Evolutionary conservation across 2,329 filamentous ascomycete genomes (phyloP), one percentile per base, ranked within the genome.

Genomic region (Cadophora sp.): DNA sequence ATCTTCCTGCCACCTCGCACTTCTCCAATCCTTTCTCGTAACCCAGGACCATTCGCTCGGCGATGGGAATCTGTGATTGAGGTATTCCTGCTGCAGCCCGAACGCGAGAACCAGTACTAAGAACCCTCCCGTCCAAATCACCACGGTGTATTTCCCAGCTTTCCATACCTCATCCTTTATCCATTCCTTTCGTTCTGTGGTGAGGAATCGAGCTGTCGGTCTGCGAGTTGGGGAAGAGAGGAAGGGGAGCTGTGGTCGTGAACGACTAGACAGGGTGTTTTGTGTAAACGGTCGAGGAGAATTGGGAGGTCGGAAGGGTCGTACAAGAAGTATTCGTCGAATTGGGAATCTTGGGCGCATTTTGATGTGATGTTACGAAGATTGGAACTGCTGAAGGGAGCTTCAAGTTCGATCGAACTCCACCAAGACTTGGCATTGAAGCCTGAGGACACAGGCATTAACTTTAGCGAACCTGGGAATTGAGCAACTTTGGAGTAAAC

Each of bases 11-110:
- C 67, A 73, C 66, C 62, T 72, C 20, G 68, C 91, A 60, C 86
- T 85, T 48, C 93, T 86, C 69, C 92, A 84, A 47, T 84, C 83
- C 79, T 91, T 87, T 27, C 93, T 84, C 55, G 91, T 92, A 70
- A 87, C 80, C 78, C 89, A 91, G 0, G 82, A 82, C 93, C 94
- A 97, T 77, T 97, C 94, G 30, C 87, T 85, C 0, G 95, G 94
- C 0, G 93, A 94, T 0, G 94, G 94, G 76, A 90, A 92, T 62
- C 86, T 83, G 58, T 90, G 85, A 80, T 97, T 94, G 53, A 92
- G 82, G 68, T 84, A 82, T 78, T 97, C 93, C 74, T 94, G 90
- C 75, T 91, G 84, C 43, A 93, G 76, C 18, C 89, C 89, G 70
- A 89, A 87, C 71, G 85, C 84, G 47, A 89, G 86, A 11, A 91